Evolutionary conservation across 306 rosid species (phyloP), one percentile per base, ranked within the genome.

Genomic region (Gillenia trifoliata): DNA sequence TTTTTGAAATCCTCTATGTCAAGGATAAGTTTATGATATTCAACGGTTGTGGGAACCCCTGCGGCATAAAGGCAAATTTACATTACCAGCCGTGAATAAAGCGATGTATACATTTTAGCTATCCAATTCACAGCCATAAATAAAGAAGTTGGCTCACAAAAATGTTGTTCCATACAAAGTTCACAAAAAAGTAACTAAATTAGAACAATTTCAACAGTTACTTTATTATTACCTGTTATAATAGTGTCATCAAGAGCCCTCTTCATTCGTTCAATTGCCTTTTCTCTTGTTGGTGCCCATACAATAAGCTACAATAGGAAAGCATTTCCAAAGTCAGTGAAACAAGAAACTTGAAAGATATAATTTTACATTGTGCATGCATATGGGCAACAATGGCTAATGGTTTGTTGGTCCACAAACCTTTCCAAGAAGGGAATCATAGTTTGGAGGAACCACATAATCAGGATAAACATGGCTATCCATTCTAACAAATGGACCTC

Each of bases 31-130:
- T 94, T 94, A 83, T 94, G 98, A 85, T 94, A 94, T 29, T 94
- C 99, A 60, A 94, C 92, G 78, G 99, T 94, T n/a, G 99, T 94
- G 60, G 99, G 99, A 81, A 94, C 91, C 74, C 99, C 97, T 92
- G 92, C 28, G 64, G 69, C 5, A 70, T n/a, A 29, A 71, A 20
- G 28, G 60, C 12, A 59, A 56, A 15, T 64, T 17, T 20, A 63
- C 11, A 20, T 63, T 63, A 63, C n/a, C 40, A 63, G 26, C 1
- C 43, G 19, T 30, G 12, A 63, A 30, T 20, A 33, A 17, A 31
- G 15, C 19, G 15, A 31, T 28, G 11, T 8, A 25, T 11, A 11
- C 36, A 31, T 63, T 22, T 23, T 23, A 8, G 43, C 61, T 22
- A 55, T 3, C 29, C 10, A 55, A 55, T 55, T 55, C 61, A 49